Base-by-base conservation (phyloP, 1,284 basidiomycete genomes). In the Marasmius fiardii region DNA sequence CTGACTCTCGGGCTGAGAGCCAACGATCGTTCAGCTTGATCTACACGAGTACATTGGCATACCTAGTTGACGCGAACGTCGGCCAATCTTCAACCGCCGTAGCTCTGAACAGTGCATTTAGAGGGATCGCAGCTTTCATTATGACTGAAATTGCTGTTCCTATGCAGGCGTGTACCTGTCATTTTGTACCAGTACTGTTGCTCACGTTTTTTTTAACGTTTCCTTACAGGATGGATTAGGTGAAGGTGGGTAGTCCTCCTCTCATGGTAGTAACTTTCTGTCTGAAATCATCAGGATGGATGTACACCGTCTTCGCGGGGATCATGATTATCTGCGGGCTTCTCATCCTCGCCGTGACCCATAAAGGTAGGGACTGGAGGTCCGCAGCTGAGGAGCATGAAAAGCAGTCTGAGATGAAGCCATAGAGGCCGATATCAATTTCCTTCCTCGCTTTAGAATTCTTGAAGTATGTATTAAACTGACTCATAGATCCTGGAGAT, bases 21-120 rank as follows among this genome's bases (percentile, higher is more conserved):
- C 28, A 10, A 75, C 14, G 18, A 62, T 33, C 47, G 18, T 43
- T 6, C 50, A 88, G 88, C 58, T 88, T 82, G 78, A 81, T 84
- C 21, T 90, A 90, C 65, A 71, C 85, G 14, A 85, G 83, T 59
- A 85, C 86, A 0, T 71, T 93, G 33, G 83, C 88, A 0, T 92
- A 90, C 63, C 76, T 91, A 49, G 86, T 91, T 6, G 90, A 93
- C 64, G 82, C 88, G 3, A 93, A 92, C 64, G 72, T 74, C 3
- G 91, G 92, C 5, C 79, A 88, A 18, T 87, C 87, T 0, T 82
- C 85, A 1, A 82, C 80, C 14, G 88, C 87, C 2, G 82, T 89
- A 4, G 86, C 90, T 0, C 71, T 77, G 16, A 93, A 93, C 66
- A 88, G 86, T 58, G 77, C 73, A 24, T 88, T 88, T 68, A 79